Base-by-base conservation (phyloP, 1,284 basidiomycete species). In the Mrakiaceae sp. region DNA sequence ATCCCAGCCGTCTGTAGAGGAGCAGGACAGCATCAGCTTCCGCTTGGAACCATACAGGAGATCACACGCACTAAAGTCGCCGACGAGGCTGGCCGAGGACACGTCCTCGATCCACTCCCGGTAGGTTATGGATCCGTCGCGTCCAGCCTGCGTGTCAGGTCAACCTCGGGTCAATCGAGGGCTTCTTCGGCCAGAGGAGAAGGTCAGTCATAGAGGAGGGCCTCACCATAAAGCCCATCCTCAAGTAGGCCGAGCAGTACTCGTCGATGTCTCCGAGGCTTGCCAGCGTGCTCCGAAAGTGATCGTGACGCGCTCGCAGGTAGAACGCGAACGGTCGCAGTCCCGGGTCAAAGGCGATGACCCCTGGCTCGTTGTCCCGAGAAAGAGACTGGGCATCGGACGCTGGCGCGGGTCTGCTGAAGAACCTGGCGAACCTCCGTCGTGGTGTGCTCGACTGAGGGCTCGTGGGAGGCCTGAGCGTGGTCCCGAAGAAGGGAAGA, bases 21-120 rank as follows among this genome's bases (percentile, higher is more conserved):
- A 55, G 14, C 8, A 39, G 16, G 47, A 39, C 43, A 50, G 12
- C 7, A 51, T 12, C 57, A 48, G 58, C 3, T 10, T 11, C 14
- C 11, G 10, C 12, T n/a, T 14, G 44, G n/a, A 46, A 27, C 27
- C 27, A 27, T 39, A 27, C 16, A 27, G 9, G 42, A 39, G 40
- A 10, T 43, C 11, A 27, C 47, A 56, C 64, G 44, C 4, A 62
- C 64, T 66, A 56, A 66, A 66, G 53, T 66, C 64, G n/a, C 64
- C 64, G 40, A 66, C 12, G 8, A 66, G 55, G 0, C 56, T 16
- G 5, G 64, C 64, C n/a, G 43, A 48, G 10, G 57, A 49, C n/a
- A 66, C 42, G 46, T 52, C 60, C 42, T 66, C 64, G 9, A 52
- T 49, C 60, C 60, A 66, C 47, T 66, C 64, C 5, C 60, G 62